Conservation (phyloP, 495 filamentous ascomycete genomes). For the Cairneyella variabilis region DNA sequence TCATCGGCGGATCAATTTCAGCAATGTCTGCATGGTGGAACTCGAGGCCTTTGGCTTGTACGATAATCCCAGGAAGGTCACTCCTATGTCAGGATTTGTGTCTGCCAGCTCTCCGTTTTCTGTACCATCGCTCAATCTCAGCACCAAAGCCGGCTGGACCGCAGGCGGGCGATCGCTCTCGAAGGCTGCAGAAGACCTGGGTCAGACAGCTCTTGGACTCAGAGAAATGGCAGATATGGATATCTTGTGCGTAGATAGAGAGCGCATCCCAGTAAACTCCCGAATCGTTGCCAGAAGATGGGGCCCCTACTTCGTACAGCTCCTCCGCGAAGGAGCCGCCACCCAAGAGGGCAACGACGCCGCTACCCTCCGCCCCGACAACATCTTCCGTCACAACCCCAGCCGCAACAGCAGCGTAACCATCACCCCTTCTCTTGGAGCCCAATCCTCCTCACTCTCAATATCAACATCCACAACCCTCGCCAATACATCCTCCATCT, state of each 20-base stretch:
- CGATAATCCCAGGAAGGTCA: constrained; percentile 79
- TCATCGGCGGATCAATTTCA: constrained; percentile 95
- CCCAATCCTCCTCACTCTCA: constrained; percentile 30
- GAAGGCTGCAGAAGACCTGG: constrained; percentile 74
- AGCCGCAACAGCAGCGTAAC: constrained; percentile 78
- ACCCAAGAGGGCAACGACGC: constrained; percentile 44
- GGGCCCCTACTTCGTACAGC: constrained; percentile 92
- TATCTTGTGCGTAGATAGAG: constrained; percentile 81
- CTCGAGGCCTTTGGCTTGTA: constrained; percentile 95
- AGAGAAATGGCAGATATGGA: constrained; percentile 97
- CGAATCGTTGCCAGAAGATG: constrained; percentile 80
- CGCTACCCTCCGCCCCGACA: constrained; percentile 23
- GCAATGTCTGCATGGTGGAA: constrained; percentile 92
- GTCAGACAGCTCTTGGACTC: constrained; percentile 70
- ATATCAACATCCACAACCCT: constrained; percentile 58
- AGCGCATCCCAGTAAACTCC: constrained; percentile 91
- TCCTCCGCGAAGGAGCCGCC: constrained; percentile 71
- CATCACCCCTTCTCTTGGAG: constrained; percentile 69
- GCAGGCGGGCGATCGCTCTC: constrained; percentile 65
- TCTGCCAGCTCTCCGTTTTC: constrained; percentile 69
- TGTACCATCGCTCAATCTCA: constrained; percentile 50
- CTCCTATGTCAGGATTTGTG: constrained; percentile 72
- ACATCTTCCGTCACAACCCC: constrained; percentile 29
- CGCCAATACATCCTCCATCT: constrained; percentile 33
- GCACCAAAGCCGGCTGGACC: constrained; percentile 56